These are phyloP conservation scores for Phytopythium helicoides DNA, from an alignment of 352 stramenopile genomes.

Conservation along the genomic window DNA sequence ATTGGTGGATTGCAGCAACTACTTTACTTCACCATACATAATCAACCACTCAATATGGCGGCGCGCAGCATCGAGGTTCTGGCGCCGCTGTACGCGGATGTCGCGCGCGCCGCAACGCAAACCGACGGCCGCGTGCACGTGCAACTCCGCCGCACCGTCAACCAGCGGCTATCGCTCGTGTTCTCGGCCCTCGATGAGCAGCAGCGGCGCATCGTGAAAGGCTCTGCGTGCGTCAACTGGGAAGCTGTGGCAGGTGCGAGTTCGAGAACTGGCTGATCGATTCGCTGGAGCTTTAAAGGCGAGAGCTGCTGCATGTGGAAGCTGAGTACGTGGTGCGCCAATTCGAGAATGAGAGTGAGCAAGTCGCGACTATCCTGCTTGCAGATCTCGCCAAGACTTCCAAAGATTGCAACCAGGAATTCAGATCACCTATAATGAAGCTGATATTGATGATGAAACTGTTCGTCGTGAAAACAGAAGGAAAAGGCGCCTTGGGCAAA, in stretches of 20 bases:
- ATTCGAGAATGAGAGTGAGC: conserved; percentile 2
- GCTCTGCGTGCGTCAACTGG: conserved; percentile 46
- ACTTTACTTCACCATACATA: too few relatives aligned
- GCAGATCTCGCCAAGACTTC: conserved; percentile 77
- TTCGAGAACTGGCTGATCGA: conserved; percentile 43
- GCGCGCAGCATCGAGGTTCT: conserved; percentile 33
- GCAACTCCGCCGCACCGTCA: conserved; percentile 21
- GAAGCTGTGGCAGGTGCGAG: conserved; percentile 38
- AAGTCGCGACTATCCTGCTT: conserved; percentile 53
- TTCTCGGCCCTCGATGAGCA: conserved; percentile 14
- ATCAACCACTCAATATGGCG: too few relatives aligned
- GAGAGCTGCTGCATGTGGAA: conserved; percentile 29
- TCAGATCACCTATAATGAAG: conserved; percentile 44
- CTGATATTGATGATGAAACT: not conserved
- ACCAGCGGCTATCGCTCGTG: conserved; percentile 31
- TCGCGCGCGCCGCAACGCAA: not conserved
- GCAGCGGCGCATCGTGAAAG: conserved; percentile 15
- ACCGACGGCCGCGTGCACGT: conserved; percentile 3
- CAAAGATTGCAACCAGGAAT: conserved; percentile 86
- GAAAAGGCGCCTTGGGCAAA: not conserved
- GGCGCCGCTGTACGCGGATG: conserved; percentile 30
- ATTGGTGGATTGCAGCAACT: too few relatives aligned
- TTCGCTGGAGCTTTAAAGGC: conserved; percentile 44
- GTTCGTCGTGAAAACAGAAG: too few relatives aligned
- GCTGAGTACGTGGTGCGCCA: conserved; percentile 49